Evolutionary conservation across 257 asterid genomes (phyloP), one percentile per base, ranked within the genome.

Genomic region (Solanum tarijense): DNA sequence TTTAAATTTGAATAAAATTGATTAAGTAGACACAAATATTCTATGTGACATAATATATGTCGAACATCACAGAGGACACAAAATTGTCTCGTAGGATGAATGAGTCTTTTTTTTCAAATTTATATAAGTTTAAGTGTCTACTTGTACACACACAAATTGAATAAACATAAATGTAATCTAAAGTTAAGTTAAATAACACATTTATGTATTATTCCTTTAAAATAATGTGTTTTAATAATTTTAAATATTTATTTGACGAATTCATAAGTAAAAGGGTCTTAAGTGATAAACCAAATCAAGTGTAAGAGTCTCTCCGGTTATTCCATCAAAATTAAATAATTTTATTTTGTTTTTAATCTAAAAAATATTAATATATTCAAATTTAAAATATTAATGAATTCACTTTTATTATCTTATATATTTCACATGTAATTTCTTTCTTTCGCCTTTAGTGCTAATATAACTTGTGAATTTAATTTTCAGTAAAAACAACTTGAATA

Each of bases 111-210:
- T 6, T 6, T 20, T 58, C 1, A 20, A 58, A 20, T 58, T 7
- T 58, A 18, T 58, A 58, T 2, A 1, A 20, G n/a, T 7, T 58
- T 58, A 58, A 58, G 11, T 1, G 2, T 1, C 0, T 58, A 20
- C 0, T 20, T 20, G 0, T 58, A 20, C 2, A 58, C 11, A 7
- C 0, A 21, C 12, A 20, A 58, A 1, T 20, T 20, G 1, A 20
- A 20, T 11, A 52, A 3, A 6, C 62, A 52, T 16, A 52, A 2
- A 52, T 52, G 4, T 16, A 6, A 52, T 7, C 10, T 16, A 52
- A 52, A 6, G 2, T 18, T 1, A 52, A 52, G 1, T 52, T 18
- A 52, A 6, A 52, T 52, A 52, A 52, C 4, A 16, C 21, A 52
- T 52, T 18, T 52, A 52, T 18, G 4, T 48, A 14, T 48, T 48